Evolutionary conservation across 306 rosid genomes (phyloP).

Genomic region (Cicer cuneatum): DNA sequence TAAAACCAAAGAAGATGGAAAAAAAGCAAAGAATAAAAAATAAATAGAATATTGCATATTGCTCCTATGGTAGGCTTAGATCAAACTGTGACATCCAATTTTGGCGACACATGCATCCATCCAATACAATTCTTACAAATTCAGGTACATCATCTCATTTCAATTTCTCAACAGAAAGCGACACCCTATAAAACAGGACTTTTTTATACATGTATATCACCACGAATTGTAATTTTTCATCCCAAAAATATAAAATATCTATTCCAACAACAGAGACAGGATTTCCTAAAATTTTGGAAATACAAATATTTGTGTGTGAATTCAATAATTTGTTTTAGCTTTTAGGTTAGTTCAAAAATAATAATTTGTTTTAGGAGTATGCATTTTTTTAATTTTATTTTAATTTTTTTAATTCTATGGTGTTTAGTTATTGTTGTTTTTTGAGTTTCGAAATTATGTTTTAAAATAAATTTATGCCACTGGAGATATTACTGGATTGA

Average conservation of each 20-base stretch:
- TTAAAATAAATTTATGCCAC: too few relatives aligned
- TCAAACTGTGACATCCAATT: slow-evolving; percentile 28
- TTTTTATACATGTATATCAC: not conserved
- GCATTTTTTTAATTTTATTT: too few relatives aligned
- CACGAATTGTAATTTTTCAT: slow-evolving; percentile 10
- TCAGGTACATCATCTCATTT: slow-evolving; percentile 19
- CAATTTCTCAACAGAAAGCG: slow-evolving; percentile 24
- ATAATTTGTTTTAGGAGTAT: too few relatives aligned
- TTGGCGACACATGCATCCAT: slow-evolving; percentile 47
- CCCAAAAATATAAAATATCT: not conserved
- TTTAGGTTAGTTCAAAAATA: too few relatives aligned
- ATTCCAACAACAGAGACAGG: not conserved
- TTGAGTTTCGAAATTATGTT: too few relatives aligned
- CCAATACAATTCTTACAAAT: slow-evolving; percentile 13
- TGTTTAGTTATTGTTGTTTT: too few relatives aligned
- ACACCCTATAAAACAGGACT: slow-evolving; percentile 37
- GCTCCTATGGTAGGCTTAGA: slow-evolving; percentile 28
- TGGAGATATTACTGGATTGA: too few relatives aligned
- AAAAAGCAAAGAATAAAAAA: not conserved
- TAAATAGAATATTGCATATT: not conserved
- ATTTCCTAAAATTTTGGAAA: slow-evolving; percentile 27
- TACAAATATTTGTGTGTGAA: not conserved
- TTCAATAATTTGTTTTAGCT: not conserved
- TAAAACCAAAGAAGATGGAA: slow-evolving; percentile 18
- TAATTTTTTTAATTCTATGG: too few relatives aligned